Evolutionary conservation across 257 asterid species (phyloP).

Genomic region (Solanum habrochaites): DNA sequence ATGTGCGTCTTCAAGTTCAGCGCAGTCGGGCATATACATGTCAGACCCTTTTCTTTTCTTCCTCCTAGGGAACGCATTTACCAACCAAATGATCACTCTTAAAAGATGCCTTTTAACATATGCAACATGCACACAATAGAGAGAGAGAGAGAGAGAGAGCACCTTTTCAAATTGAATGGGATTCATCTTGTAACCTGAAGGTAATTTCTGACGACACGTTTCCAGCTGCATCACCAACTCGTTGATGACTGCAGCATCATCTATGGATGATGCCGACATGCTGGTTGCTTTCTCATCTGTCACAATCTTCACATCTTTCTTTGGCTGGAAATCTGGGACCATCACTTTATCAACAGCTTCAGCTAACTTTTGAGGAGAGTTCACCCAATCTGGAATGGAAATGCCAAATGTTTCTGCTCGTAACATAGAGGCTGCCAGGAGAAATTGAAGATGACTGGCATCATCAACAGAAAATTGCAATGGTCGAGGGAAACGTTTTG

Average conservation of each 20-base stretch:
- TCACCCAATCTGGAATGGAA: conserved; percentile 75
- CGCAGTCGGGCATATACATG: background rate
- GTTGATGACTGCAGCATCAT: conserved; percentile 65
- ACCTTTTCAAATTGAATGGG: conserved; percentile 97
- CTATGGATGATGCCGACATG: conserved; percentile 63
- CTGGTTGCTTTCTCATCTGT: conserved; percentile 93
- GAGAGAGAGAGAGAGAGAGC: background rate
- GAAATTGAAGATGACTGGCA: conserved; percentile 76
- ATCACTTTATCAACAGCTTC: conserved; percentile 53
- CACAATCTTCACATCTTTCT: conserved; percentile 50
- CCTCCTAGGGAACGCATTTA: background rate
- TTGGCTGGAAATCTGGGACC: conserved; percentile 72
- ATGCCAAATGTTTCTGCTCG: conserved; percentile 86
- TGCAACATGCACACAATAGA: background rate
- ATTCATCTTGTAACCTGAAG: conserved; percentile 61
- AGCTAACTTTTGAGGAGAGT: conserved; percentile 47
- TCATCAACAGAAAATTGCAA: conserved; percentile 53
- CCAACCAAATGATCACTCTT: background rate
- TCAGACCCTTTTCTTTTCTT: background rate
- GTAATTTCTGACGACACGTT: conserved; percentile 35
- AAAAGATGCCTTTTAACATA: background rate
- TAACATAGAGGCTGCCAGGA: conserved; percentile 65
- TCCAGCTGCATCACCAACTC: conserved; percentile 63
- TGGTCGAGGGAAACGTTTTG: conserved; percentile 80
- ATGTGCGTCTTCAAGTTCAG: background rate